Evolutionary conservation across 805 yeast genomes (phyloP), one percentile per base, ranked within the genome.

Genomic region (Starmerella asiatica): DNA sequence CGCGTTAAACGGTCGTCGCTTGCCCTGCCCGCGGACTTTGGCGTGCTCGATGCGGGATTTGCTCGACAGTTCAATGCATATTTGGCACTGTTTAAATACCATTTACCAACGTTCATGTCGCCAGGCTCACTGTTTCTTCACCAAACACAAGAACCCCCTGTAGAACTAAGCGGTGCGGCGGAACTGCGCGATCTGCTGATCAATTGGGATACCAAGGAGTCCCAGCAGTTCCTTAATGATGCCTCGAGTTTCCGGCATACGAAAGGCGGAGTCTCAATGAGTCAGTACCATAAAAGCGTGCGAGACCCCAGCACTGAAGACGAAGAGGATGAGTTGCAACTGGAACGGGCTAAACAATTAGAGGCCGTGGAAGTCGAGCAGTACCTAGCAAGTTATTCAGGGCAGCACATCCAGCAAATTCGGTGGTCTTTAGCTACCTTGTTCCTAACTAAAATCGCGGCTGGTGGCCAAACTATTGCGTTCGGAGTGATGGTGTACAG

Each of bases 21-120:
- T 3, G 48, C 47, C 3, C 27, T 47, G 3, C 51, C 51, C 2
- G 49, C 45, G 2, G 51, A 47, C 37, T 47, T 47, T 19, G 51
- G 51, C 5, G 34, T 40, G 9, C n/a, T 21, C 4, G 51, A 47
- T 17, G 34, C 35, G 3, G 24, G 21, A 9, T 47, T 47, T 29
- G 36, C 32, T 4, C 5, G 29, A 11, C 47, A 46, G 29, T 36
- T 46, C 37, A 47, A 42, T n/a, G 39, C 41, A 14, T 47, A 42
- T 23, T 26, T 46, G 12, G 30, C 39, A 2, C n/a, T 46, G 21
- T 19, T 27, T 30, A 11, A 14, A 4, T 27, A 19, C 3, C 15
- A 23, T 8, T 2, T 3, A 7, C 34, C 14, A 2, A n/a, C 21
- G 11, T 34, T 45, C 24, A 6, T 26, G 15, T 37, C 45, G 3